A percentile compares a stretch with the other conserved stretches of the same genome.
These are phyloP conservation scores for Aphanocladium album DNA, from an alignment of 2,329 filamentous ascomycete species.

Conservation along the genomic window DNA sequence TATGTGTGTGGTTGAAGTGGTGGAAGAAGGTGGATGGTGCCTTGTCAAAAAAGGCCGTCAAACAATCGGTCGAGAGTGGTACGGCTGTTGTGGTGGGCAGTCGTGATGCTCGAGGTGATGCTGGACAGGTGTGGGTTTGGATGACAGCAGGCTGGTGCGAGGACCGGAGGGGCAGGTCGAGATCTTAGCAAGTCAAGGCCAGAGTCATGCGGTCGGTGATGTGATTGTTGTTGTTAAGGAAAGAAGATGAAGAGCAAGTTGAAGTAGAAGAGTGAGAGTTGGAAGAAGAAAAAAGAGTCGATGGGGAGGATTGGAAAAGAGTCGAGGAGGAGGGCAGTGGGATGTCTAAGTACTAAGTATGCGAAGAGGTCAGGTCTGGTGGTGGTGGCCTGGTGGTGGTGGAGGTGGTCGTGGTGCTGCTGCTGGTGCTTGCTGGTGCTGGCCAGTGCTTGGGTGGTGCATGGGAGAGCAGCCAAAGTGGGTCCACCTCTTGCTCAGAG, in stretches of 20 bases:
- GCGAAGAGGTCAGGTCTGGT: not conserved
- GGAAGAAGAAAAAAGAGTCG: not conserved
- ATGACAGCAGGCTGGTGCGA: not conserved
- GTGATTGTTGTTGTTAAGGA: not conserved
- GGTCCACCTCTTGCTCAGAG: too few relatives aligned
- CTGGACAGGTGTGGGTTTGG: not conserved
- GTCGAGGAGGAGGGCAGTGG: constrained; percentile 10
- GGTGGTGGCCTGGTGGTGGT: not conserved
- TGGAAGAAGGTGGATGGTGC: not conserved
- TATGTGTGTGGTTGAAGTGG: not conserved
- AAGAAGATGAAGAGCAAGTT: not conserved
- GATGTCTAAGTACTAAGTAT: constrained; percentile 7
- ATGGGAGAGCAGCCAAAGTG: too few relatives aligned
- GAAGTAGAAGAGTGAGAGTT: not conserved
- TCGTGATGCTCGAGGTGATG: constrained; percentile 1
- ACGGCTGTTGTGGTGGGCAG: not conserved
- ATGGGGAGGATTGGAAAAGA: not conserved
- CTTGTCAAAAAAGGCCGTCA: not conserved
- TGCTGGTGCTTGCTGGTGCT: not conserved
- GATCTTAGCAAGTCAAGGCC: not conserved
- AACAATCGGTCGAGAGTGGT: not conserved
- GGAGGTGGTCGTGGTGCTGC: not conserved
- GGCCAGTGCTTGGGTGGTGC: too few relatives aligned
- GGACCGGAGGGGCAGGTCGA: not conserved
- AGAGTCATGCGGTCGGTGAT: not conserved